These are phyloP conservation scores for Alternaria conjuncta DNA, from an alignment of 2,329 filamentous ascomycete species.

Conservation along the genomic window DNA sequence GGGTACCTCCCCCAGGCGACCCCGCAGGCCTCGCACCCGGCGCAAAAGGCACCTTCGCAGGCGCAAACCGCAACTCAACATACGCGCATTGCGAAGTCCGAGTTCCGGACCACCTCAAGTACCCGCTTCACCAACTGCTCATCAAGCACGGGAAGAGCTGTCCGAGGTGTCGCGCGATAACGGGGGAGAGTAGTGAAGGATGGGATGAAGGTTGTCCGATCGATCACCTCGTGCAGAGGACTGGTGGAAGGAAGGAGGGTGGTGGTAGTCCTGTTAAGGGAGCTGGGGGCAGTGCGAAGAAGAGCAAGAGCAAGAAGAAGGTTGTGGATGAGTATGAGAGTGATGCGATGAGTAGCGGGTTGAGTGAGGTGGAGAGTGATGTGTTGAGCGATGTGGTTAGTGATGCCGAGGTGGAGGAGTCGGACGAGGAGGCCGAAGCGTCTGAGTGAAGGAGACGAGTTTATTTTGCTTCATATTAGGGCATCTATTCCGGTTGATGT, in stretches of 20 bases:
- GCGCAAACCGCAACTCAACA: slow-evolving; percentile 58
- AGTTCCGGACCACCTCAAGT: slow-evolving; percentile 68
- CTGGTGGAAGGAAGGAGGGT: slow-evolving; percentile 59
- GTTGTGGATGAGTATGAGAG: slow-evolving; percentile 30
- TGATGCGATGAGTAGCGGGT: slow-evolving; percentile 29
- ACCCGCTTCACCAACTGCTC: slow-evolving; percentile 66
- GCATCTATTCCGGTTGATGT: not conserved
- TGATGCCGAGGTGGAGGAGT: slow-evolving; percentile 30
- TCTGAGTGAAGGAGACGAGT: not conserved
- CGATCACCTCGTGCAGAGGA: slow-evolving; percentile 66
- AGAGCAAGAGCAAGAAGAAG: slow-evolving; percentile 19
- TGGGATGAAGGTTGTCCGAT: slow-evolving; percentile 71
- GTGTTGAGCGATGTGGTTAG: slow-evolving; percentile 35
- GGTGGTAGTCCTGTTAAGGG: slow-evolving; percentile 22
- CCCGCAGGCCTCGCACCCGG: slow-evolving; percentile 38
- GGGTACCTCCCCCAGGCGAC: slow-evolving; percentile 59
- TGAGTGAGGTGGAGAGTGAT: slow-evolving; percentile 18
- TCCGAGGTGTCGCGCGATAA: slow-evolving; percentile 66
- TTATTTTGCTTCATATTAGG: not conserved
- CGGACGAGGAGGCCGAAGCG: slow-evolving; percentile 3
- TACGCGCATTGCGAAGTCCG: slow-evolving; percentile 67
- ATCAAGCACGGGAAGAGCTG: slow-evolving; percentile 69
- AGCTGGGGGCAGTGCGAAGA: slow-evolving; percentile 17
- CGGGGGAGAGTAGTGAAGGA: slow-evolving; percentile 64
- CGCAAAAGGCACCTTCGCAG: slow-evolving; percentile 51